Conservation (phyloP, 2,329 filamentous ascomycete species). For the Tympanopsis confertula region DNA sequence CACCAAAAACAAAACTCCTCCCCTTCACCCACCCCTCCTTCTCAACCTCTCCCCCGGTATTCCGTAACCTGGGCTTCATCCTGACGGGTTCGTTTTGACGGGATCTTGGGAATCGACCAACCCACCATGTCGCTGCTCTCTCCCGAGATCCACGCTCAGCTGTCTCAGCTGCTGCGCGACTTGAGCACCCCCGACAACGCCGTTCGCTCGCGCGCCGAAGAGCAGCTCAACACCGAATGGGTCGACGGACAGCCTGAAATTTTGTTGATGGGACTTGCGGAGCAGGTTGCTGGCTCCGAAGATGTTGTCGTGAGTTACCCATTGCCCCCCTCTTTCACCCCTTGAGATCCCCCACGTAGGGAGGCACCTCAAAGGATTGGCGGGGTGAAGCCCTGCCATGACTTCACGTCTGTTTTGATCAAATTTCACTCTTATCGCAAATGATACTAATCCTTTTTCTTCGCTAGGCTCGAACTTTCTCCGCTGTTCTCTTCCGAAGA, state of each 20-base stretch:
- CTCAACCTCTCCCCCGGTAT: no score
- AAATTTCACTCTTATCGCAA: no score
- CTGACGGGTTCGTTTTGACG: no score
- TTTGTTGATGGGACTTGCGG: slow-evolving; percentile 83
- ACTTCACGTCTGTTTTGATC: no score
- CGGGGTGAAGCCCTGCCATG: no score
- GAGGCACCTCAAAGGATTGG: no score
- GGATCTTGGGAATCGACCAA: background rate
- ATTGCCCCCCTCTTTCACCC: no score
- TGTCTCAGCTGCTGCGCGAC: slow-evolving; percentile 75
- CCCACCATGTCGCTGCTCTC: slow-evolving; percentile 71
- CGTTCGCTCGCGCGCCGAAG: slow-evolving; percentile 75
- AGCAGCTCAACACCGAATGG: slow-evolving; percentile 86
- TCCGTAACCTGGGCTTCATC: no score
- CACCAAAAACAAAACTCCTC: no score
- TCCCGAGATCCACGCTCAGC: slow-evolving; percentile 71
- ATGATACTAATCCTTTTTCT: slow-evolving; percentile 1
- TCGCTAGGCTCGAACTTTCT: slow-evolving; percentile 71
- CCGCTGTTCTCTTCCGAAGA: slow-evolving; percentile 85
- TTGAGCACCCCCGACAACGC: slow-evolving; percentile 84
- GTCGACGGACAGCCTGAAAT: slow-evolving; percentile 70
- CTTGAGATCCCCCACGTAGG: no score
- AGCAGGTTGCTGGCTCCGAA: slow-evolving; percentile 74
- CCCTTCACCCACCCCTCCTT: no score
- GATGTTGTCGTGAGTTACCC: slow-evolving; percentile 52